These are phyloP conservation scores for Diaporthe batatas DNA, from an alignment of 2,329 filamentous ascomycete genomes.

Conservation along the genomic window DNA sequence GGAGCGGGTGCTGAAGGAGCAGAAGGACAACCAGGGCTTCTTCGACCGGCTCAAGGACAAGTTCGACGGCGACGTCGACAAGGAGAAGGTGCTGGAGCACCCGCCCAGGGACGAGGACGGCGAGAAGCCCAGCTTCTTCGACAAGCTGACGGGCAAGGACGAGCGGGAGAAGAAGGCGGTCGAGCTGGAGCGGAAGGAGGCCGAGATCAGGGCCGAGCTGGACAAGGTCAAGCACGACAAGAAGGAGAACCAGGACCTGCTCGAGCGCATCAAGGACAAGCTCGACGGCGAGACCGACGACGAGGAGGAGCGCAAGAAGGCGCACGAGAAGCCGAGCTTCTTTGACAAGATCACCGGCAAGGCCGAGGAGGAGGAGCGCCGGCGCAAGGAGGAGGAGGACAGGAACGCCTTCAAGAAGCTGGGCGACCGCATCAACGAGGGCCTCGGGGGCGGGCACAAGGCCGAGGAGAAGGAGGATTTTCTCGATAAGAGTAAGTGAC, in stretches of 20 bases:
- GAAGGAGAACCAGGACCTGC: conserved; percentile 40
- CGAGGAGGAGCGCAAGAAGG: conserved; percentile 3
- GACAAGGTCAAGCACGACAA: conserved; percentile 35
- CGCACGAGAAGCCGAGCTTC: conserved; percentile 29
- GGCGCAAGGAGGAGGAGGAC: conserved; percentile 36
- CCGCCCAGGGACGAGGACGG: background rate
- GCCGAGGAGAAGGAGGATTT: conserved; percentile 85
- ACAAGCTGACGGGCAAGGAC: conserved; percentile 39
- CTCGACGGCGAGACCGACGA: conserved; percentile 11
- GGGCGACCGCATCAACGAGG: conserved; percentile 75
- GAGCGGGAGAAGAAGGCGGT: conserved; percentile 36
- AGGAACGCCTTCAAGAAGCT: conserved; percentile 34
- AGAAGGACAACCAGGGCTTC: conserved; percentile 35
- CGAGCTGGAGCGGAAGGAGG: conserved; percentile 36
- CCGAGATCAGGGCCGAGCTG: conserved; percentile 32
- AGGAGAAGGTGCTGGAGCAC: conserved; percentile 22
- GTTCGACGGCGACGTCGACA: conserved; percentile 28
- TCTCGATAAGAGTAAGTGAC: conserved; percentile 78
- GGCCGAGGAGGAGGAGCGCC: conserved; percentile 39
- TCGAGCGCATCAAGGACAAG: conserved; percentile 35
- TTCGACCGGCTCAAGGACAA: conserved; percentile 32
- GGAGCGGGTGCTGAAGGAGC: conserved; percentile 20
- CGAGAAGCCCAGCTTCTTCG: conserved; percentile 33
- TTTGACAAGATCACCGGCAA: conserved; percentile 39
- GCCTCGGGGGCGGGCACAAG: conserved; percentile 79